Evolutionary conservation across 495 filamentous ascomycete species (phyloP).

Genomic region (Xylaria venustula): DNA sequence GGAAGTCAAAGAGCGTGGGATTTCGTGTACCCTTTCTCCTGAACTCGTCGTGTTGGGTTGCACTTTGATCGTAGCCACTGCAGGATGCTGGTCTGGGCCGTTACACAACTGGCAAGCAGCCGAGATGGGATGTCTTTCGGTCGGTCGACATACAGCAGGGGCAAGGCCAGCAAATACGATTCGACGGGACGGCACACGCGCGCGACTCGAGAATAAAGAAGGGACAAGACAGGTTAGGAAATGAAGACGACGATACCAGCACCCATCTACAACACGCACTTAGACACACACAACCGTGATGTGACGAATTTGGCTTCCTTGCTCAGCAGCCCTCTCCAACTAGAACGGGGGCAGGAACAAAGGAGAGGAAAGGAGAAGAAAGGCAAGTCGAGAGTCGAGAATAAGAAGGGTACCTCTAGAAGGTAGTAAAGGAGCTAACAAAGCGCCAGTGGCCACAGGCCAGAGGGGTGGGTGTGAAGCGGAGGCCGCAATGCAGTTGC

Average conservation of each 20-base stretch:
- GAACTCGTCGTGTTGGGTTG: slow-evolving; percentile 5
- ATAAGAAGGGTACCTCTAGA: slow-evolving; percentile 1
- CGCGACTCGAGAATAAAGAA: slow-evolving; percentile 6
- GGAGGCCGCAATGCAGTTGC: not conserved
- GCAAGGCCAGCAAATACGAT: slow-evolving; percentile 8
- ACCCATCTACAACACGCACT: not conserved
- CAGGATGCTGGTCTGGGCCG: slow-evolving; percentile 22
- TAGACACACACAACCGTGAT: not conserved
- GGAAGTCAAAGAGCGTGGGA: slow-evolving; percentile 1
- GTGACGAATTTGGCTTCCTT: slow-evolving; percentile 3
- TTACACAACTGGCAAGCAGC: slow-evolving; percentile 20
- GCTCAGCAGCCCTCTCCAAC: slow-evolving; percentile 3
- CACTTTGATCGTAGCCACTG: slow-evolving; percentile 13
- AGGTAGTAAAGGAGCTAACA: slow-evolving; percentile 1
- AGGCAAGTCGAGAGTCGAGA: slow-evolving; percentile 18
- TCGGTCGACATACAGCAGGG: slow-evolving; percentile 20
- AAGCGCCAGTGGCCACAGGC: not conserved
- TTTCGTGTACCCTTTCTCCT: slow-evolving; percentile 1
- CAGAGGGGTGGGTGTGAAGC: not conserved
- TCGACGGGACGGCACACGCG: slow-evolving; percentile 6
- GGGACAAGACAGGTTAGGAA: slow-evolving; percentile 8
- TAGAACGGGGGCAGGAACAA: slow-evolving; percentile 10
- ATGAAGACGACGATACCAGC: slow-evolving; percentile 7
- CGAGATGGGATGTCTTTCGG: slow-evolving; percentile 19
- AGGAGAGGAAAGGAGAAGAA: slow-evolving; percentile 17